phyloP scores from a whole-genome alignment of 345 rosid genomes.

The Eucalyptus pauciflora region DNA sequence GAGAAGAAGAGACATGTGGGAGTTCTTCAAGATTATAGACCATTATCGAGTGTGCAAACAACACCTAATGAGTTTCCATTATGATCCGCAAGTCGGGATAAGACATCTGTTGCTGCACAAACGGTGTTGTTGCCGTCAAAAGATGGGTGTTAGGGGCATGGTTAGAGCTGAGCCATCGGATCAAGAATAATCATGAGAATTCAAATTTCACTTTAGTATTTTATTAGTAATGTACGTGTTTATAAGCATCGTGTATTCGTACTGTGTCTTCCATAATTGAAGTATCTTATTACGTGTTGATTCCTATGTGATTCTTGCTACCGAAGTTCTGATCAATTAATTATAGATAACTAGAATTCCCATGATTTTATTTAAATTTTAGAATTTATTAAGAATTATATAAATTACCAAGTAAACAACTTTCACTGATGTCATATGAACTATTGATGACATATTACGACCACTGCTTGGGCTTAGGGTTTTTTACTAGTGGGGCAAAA shows the following conservation, averaged over 20 bases:
- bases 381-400: no score
- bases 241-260: background rate
- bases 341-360: background rate
- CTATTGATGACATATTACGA: background rate
- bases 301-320: background rate
- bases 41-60: background rate
- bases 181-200: background rate
- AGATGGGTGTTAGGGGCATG: background rate
- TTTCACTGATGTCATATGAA: background rate
- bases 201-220: background rate
- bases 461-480: background rate
- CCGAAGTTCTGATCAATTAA: background rate
- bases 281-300: background rate
- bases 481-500: background rate
- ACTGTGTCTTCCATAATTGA: background rate
- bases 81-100: background rate
- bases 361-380: background rate
- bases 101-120: background rate
- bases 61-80: background rate
- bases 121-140: background rate
- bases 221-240: background rate
- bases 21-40: background rate
- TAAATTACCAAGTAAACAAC: background rate
- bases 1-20: background rate
- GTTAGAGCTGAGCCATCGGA: background rate